Evolutionary conservation across 805 yeast genomes (phyloP), one percentile per base, ranked within the genome.

Genomic region (Wickerhamiella brachini): DNA sequence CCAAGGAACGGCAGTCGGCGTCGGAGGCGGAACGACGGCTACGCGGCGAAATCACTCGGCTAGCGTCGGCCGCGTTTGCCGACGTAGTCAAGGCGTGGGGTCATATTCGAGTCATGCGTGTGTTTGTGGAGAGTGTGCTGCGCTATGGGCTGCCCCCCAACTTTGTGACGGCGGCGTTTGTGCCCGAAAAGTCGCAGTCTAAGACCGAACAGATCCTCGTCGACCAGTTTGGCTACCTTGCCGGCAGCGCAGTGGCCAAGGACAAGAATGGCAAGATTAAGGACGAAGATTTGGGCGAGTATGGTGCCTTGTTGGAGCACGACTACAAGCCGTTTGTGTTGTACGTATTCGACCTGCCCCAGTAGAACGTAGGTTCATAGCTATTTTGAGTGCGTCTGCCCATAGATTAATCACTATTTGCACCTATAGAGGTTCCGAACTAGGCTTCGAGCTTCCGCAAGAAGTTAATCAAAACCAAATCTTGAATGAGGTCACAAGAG

Each of bases 111-210:
- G 79, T 85, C 3, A 74, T 93, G 50, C 80, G 97, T 59, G 76
- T 85, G 18, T 93, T 84, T 67, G 95, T 90, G 39, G 99, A 93
- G 70, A 78, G 88, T 48, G 95, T 93, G 15, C 75, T 93, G 65
- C 81, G 99, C 68, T 93, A 93, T 66, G 99, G 99, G 0, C 76
- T 93, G 57, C 99, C 98, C 37, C 97, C 97, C 29, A 83, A 83
- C 60, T 93, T 90, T 66, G 77, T 79, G 63, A 71, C 77, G 13
- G 72, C 70, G 43, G 70, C 71, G 23, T 67, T 74, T 24, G 75
- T 84, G 58, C 70, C 67, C 24, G 52, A 51, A 43, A 70, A 72
- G 58, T 65, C 71, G 20, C 62, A 73, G 42, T 71, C 69, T 29
- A 78, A 75, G 66, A 80, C 88, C 45, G 88, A 83, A 68, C 69